These are phyloP conservation scores for Atractiella rhizophila DNA, from an alignment of 768 basidiomycete species.

Conservation along the genomic window DNA sequence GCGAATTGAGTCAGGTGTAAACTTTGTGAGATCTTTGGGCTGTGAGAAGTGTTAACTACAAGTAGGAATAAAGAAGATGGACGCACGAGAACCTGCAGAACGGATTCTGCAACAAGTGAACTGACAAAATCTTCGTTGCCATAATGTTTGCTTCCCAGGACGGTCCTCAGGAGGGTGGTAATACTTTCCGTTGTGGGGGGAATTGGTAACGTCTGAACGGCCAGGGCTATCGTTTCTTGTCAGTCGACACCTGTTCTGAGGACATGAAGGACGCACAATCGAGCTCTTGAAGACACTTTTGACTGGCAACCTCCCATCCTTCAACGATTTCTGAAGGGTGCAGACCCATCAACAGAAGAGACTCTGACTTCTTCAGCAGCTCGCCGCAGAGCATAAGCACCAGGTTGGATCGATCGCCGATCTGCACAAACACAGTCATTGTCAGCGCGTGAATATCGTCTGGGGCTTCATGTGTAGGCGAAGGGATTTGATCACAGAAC, in stretches of 20 bases:
- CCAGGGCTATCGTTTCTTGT: constrained; percentile 27
- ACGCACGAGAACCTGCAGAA: constrained; percentile 46
- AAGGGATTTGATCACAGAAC: no score
- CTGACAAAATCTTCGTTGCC: constrained; percentile 67
- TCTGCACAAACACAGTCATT: constrained; percentile 27
- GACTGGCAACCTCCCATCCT: constrained; percentile 76
- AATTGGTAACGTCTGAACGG: constrained; percentile 39
- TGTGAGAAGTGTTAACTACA: no score
- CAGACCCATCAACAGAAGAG: constrained; percentile 79
- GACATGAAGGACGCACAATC: constrained; percentile 59
- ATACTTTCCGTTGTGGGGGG: constrained; percentile 48
- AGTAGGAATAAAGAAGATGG: no score
- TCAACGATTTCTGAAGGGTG: constrained; percentile 88
- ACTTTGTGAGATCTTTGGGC: constrained; percentile 42
- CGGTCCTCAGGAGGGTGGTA: constrained; percentile 52
- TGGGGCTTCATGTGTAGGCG: no score
- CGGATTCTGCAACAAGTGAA: constrained; percentile 70
- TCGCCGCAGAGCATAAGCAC: constrained; percentile 90
- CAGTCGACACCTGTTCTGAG: not conserved
- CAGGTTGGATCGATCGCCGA: constrained; percentile 91
- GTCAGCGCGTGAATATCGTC: not conserved
- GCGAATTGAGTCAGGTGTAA: constrained; percentile 93
- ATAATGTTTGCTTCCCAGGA: constrained; percentile 93
- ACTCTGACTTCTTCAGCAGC: constrained; percentile 73
- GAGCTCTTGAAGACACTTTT: constrained; percentile 60